A percentile compares a stretch with the other conserved stretches of the same genome.
Conservation (phyloP, 179 eudicot genomes). For the Sideroxylon spinosum region DNA sequence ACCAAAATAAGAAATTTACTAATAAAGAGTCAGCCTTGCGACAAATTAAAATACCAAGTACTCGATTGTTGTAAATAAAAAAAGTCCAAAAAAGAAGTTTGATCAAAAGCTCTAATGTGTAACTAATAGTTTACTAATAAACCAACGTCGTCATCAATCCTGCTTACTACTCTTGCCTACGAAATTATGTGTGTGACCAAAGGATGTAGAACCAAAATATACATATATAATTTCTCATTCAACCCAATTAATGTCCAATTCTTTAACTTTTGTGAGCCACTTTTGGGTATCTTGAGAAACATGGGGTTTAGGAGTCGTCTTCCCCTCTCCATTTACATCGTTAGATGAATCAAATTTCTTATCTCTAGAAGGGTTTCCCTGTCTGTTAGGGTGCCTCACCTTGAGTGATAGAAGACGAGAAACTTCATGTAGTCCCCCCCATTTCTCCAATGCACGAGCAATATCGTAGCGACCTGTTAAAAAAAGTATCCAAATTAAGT, state of each 20-base stretch:
- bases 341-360: constrained; percentile 35
- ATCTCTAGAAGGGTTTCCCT: constrained; percentile 39
- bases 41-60: too few relatives aligned
- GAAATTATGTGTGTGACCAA: not conserved
- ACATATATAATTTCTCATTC: constrained; percentile 29
- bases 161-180: not conserved
- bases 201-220: not conserved
- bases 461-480: constrained; percentile 86
- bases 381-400: constrained; percentile 76
- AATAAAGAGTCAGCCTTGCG: too few relatives aligned
- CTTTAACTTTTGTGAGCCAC: constrained; percentile 75
- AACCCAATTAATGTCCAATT: constrained; percentile 71
- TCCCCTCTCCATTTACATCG: constrained; percentile 32
- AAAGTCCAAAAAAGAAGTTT: too few relatives aligned
- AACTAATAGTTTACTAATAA: too few relatives aligned
- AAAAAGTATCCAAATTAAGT: not conserved
- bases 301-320: constrained; percentile 35
- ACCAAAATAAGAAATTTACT: too few relatives aligned
- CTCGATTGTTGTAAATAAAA: too few relatives aligned
- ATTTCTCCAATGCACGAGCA: constrained; percentile 94
- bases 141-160: too few relatives aligned
- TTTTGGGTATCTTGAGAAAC: constrained; percentile 58
- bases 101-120: too few relatives aligned
- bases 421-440: constrained; percentile 98
- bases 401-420: constrained; percentile 83